Percentiles rank a stretch among this genome's conserved stretches.
These are phyloP conservation scores for Linum usitatissimum DNA, from an alignment of 345 rosid species.

Conservation along the genomic window DNA sequence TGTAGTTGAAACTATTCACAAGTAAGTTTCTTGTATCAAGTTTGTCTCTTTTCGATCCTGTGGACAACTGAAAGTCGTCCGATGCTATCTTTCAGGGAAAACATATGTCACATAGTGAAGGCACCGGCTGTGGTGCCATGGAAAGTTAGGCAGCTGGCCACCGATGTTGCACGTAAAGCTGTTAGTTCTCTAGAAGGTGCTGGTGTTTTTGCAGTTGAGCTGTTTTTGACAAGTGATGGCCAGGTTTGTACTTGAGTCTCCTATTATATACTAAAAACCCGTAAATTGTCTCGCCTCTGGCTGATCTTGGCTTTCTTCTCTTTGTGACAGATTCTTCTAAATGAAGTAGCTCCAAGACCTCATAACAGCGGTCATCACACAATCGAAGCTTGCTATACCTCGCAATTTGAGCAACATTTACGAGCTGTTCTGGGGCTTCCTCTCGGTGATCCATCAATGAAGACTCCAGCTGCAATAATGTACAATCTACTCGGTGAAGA, in stretches of 20 bases:
- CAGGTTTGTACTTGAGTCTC: slow-evolving; percentile 41
- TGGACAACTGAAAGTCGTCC: background rate
- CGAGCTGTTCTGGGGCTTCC: slow-evolving; percentile 91
- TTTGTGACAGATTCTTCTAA: slow-evolving; percentile 52
- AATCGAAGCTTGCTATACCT: slow-evolving; percentile 87
- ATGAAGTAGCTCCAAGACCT: slow-evolving; percentile 98
- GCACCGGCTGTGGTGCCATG: slow-evolving; percentile 82
- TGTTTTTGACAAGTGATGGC: slow-evolving; percentile 67
- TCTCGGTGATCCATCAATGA: slow-evolving; percentile 96
- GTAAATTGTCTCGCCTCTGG: background rate
- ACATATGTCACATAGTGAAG: slow-evolving; percentile 90
- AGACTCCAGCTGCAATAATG: slow-evolving; percentile 81
- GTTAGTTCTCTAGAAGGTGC: slow-evolving; percentile 86
- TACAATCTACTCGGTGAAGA: slow-evolving; percentile 89
- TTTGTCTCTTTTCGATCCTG: background rate
- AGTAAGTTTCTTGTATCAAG: slow-evolving; percentile 25
- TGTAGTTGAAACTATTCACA: slow-evolving; percentile 92
- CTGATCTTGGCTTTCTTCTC: slow-evolving; percentile 6
- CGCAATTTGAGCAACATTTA: slow-evolving; percentile 87
- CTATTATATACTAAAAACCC: background rate
- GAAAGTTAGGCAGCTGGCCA: slow-evolving; percentile 70
- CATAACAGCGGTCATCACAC: slow-evolving; percentile 99
- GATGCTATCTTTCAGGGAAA: slow-evolving; percentile 48
- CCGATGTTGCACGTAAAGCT: slow-evolving; percentile 69
- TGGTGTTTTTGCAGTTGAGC: slow-evolving; percentile 91